Base-by-base conservation (phyloP, 2,329 filamentous ascomycete species). In the Aspergillus persii region DNA sequence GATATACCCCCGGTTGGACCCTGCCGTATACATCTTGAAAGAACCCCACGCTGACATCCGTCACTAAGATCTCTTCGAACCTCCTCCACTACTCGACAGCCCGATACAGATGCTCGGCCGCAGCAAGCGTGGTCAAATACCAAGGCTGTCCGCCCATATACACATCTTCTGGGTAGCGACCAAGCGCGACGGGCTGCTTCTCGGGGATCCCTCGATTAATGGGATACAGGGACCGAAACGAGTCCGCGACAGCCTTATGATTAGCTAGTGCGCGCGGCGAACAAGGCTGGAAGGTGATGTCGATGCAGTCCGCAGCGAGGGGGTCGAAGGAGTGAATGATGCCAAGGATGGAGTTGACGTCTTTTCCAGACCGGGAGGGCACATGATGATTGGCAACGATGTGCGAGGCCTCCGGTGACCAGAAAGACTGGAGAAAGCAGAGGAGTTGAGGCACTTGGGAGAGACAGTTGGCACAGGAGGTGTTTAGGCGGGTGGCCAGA, bases 81-180 rank as follows among this genome's bases (percentile, higher is more conserved):
- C 79, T 75, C 62, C 88, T 81, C 89, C 89, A 94, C 53, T 89
- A 86, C 64, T 88, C 87, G 1, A 92, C 69, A 1, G 91, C 88
- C 66, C 90, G 87, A 71, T 92, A 94, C 2, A 96, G 83, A 70
- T 90, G 88, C 74, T 95, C 91, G 3, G 90, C 91, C 0, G 89
- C 89, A 1, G 89, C 90, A 31, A 92, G 80, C 1, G 89, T 94
- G 66, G 84, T 84, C 11, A 94, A 81, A 67, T 92, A 83, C 91
- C 91, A 95, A 1, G 91, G 91, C 72, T 95, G 92, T 1, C 90
- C 90, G 61, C 85, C 85, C 73, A 88, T 89, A 75, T 94, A 95
- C 3, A 80, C 75, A 66, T 96, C 90, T 72, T 91, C 88, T 0
- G 86, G 75, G 70, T 91, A 91, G 56, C 89, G 81, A 48, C 89